Evolutionary conservation across 2,329 filamentous ascomycete genomes (phyloP), one percentile per base, ranked within the genome.

Genomic region (Colletotrichum euphorbiae): DNA sequence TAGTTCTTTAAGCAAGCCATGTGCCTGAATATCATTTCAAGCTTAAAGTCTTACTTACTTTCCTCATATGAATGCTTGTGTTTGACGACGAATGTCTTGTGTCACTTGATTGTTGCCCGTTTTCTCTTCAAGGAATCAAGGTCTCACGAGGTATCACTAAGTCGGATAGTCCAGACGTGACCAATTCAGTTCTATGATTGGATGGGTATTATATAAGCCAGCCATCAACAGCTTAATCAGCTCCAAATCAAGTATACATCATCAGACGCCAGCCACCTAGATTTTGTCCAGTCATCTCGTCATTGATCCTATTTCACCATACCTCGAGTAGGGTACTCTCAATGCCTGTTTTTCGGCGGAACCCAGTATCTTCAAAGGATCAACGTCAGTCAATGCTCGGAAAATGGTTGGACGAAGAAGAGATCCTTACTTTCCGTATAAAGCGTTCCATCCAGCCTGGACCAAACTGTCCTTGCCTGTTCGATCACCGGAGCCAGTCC

Each of bases 401-500:
- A 15, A n/a, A 36, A 38, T 24, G 15, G 31, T 17, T 15, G 28
- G 28, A 36, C 13, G 12, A 54, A 15, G 33, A 40, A 3, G 8
- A 31, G 51, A 13, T 54, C 19, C 38, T 56, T 21, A 56, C 52
- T n/a, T 38, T 17, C 60, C 57, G 24, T 70, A 46, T 45, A 91
- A 75, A 2, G 83, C 85, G 65, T 85, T 80, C 73, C 85, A 89
- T 4, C 89, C 89, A 36, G 87, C 86, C 60, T 83, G 83, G 24
- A 91, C 85, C 69, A 92, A 74, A 74, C 89, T 91, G 71, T 85
- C 80, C 8, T 77, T 72, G 2, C 83, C 86, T 45, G 79, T 76
- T 7, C 83, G 81, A 77, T 91, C 90, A 0, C 85, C 87, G 2
- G 85, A 85, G 2, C 89, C 89, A 43, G 89, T 89, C 90, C 90